Percentiles rank a stretch among this genome's conserved stretches.
Evolutionary conservation across 2,329 filamentous ascomycete species (phyloP).

Genomic region (Neoascochyta sp.): DNA sequence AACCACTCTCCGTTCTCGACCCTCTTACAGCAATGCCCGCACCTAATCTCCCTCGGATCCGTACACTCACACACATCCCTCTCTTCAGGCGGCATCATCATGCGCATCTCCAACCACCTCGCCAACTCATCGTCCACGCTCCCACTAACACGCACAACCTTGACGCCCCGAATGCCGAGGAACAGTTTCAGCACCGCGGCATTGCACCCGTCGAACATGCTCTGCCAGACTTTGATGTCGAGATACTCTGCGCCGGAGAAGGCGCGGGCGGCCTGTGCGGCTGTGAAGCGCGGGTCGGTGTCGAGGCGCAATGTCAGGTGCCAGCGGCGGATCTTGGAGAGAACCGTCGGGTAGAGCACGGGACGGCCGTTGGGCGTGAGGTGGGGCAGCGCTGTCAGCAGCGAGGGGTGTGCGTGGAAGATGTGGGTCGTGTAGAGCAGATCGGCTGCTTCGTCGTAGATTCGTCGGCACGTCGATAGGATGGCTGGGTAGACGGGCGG

Average conservation of each 20-base stretch:
- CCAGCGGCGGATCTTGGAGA: conserved; percentile 42
- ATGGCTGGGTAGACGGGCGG: conserved; percentile 38
- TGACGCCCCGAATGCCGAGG: conserved; percentile 46
- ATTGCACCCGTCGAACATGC: conserved; percentile 37
- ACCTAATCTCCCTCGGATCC: conserved; percentile 29
- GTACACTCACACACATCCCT: conserved; percentile 23
- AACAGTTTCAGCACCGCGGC: conserved; percentile 45
- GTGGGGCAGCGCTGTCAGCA: conserved; percentile 46
- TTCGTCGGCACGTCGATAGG: conserved; percentile 41
- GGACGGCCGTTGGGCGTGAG: conserved; percentile 37
- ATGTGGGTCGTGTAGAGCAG: conserved; percentile 50
- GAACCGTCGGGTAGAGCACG: conserved; percentile 31
- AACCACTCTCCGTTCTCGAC: conserved; percentile 14
- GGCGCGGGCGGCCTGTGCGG: conserved; percentile 37
- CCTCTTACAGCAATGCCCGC: conserved; percentile 16
- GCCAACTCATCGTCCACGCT: conserved; percentile 44
- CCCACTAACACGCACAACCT: conserved; percentile 42
- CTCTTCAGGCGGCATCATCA: conserved; percentile 39
- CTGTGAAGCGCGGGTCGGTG: conserved; percentile 47
- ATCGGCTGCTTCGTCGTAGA: conserved; percentile 41
- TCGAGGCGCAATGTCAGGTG: conserved; percentile 49
- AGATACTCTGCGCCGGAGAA: conserved; percentile 48
- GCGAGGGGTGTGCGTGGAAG: conserved; percentile 49
- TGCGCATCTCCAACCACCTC: conserved; percentile 43
- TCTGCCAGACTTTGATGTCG: conserved; percentile 50